phyloP scores from a whole-genome alignment of 2,329 filamentous ascomycete genomes.

The Clonostachys rosea region DNA sequence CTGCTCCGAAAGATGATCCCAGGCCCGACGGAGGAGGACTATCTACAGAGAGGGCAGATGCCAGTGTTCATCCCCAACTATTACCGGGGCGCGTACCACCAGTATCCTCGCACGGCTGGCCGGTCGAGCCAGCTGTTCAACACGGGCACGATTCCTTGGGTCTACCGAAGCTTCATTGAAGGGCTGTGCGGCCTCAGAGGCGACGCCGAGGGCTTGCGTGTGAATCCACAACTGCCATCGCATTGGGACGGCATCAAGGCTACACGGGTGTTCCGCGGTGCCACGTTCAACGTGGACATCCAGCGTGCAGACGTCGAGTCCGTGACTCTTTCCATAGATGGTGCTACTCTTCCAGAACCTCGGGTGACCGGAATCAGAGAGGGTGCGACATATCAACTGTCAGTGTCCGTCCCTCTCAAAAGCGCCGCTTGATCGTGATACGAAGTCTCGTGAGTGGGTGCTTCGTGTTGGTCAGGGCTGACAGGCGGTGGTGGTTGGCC shows the following conservation, averaged over 20 bases:
- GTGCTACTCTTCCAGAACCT: conserved; percentile 27
- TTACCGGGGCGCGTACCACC: conserved; percentile 45
- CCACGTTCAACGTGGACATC: conserved; percentile 41
- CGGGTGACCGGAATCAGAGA: conserved; percentile 32
- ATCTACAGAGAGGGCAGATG: conserved; percentile 47
- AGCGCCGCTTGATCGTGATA: too few relatives aligned
- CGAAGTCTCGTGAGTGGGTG: too few relatives aligned
- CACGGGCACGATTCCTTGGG: conserved; percentile 53
- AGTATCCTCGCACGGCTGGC: conserved; percentile 46
- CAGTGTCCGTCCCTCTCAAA: not conserved
- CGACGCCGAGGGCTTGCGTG: conserved; percentile 35
- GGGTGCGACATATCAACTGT: conserved; percentile 37
- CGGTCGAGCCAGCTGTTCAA: conserved; percentile 54
- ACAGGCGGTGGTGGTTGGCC: too few relatives aligned
- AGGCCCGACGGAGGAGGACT: conserved; percentile 44
- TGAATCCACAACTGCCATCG: conserved; percentile 46
- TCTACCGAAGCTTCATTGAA: conserved; percentile 49
- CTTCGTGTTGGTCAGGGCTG: too few relatives aligned
- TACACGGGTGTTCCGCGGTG: conserved; percentile 42
- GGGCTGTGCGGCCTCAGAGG: conserved; percentile 49
- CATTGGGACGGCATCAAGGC: conserved; percentile 42
- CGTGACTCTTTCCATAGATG: conserved; percentile 32
- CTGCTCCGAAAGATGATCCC: conserved; percentile 48
- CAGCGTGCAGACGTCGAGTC: conserved; percentile 28
- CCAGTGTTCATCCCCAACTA: conserved; percentile 56